phyloP scores from a whole-genome alignment of 768 basidiomycete genomes.

The Suillus hirtellus region DNA sequence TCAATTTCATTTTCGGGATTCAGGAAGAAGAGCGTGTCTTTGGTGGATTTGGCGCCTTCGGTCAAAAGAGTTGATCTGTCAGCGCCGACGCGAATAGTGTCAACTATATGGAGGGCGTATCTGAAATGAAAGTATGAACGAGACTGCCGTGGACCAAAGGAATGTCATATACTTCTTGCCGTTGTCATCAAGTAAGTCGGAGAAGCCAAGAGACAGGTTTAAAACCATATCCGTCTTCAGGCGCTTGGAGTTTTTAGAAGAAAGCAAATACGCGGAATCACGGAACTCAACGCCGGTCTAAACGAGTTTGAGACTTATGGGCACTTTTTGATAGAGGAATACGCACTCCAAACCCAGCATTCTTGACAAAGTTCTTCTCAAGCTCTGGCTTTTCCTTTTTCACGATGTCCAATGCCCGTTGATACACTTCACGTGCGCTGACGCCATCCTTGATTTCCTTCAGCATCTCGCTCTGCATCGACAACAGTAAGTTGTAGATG shows the following conservation, averaged over 20 bases:
- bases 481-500: conserved; percentile 76
- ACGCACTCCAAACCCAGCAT: conserved; percentile 84
- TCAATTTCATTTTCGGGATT: conserved; percentile 59
- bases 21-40: conserved; percentile 88
- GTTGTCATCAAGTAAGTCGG: conserved; percentile 73
- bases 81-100: conserved; percentile 79
- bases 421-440: conserved; percentile 78
- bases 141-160: background rate
- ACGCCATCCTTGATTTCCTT: conserved; percentile 79
- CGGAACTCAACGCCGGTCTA: conserved; percentile 97
- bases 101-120: conserved; percentile 85
- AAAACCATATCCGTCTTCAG: conserved; percentile 83
- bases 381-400: conserved; percentile 79
- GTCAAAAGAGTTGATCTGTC: conserved; percentile 72
- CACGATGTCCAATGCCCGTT: conserved; percentile 67
- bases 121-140: conserved; percentile 37
- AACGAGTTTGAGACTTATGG: conserved; percentile 5
- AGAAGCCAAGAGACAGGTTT: conserved; percentile 83
- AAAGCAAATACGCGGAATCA: conserved; percentile 82
- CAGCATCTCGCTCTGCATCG: conserved; percentile 76
- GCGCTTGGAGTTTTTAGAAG: conserved; percentile 71
- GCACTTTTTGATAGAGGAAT: background rate
- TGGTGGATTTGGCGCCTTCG: conserved; percentile 78
- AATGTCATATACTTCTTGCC: conserved; percentile 67
- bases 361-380: conserved; percentile 85